Base-by-base conservation (phyloP, 495 filamentous ascomycete species). In the Penicillium egyptiacum region DNA sequence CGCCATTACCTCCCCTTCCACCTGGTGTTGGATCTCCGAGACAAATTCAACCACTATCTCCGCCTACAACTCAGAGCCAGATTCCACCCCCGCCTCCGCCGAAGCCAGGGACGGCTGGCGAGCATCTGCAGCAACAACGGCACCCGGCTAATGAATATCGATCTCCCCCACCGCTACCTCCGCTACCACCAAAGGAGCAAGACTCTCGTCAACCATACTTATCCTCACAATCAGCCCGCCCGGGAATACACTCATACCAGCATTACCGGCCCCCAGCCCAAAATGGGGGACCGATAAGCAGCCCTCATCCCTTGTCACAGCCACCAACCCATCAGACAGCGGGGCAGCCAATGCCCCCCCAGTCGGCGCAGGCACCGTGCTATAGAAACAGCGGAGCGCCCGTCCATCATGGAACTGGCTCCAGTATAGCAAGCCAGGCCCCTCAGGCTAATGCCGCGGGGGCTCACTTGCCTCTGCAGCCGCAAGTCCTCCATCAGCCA, bases 1-100 rank as follows among this genome's bases (percentile, higher is more conserved):
- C 88, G 23, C 88, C 88, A 31, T 70, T 87, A 44, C 88, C 88
- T 53, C 88, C 89, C 35, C 70, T 90, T 16, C 89, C 89, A 26
- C 80, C 84, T 17, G 85, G 86, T 55, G 76, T 87, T 57, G 70
- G 75, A 43, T 65, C 66, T 35, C 62, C 56, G 25, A 53, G 50
- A 50, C 45, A 52, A 51, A 59, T 50, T 49, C 69, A 70, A 43
- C 50, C 53, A 25, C 42, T 62, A 3, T 53, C 42, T 28, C 41
- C 53, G 20, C 37, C 59, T 7, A 53, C 23, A 17, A 20, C 3
- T n/a, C 52, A 28, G 37, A 47, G 41, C 22, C 65, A 66, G 54
- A 55, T 46, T 19, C 76, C 69, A 4, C 82, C 42, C 28, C 45
- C 53, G 17, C 40, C 60, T 20, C 22, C 45, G n/a, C 52, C 52